Percentiles rank a stretch among this genome's conserved stretches.
Evolutionary conservation across 371 early-diverging fungal species (phyloP).

Genomic region (Massospora cicadina): DNA sequence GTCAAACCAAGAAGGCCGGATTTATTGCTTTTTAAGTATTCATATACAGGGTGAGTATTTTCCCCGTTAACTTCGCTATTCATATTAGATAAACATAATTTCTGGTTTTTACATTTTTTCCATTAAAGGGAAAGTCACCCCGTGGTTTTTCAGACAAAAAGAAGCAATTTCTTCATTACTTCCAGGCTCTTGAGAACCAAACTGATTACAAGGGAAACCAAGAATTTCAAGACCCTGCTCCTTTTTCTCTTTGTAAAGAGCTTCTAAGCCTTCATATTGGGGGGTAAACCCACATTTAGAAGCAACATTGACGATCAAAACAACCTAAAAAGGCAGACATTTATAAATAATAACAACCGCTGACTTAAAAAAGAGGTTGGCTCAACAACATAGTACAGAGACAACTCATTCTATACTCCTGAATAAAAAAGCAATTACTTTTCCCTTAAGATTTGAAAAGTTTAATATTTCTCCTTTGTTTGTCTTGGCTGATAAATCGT

Average conservation of each 20-base stretch:
- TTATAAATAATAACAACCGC: background rate
- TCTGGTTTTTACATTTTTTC: constrained; percentile 32
- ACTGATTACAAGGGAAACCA: constrained; percentile 85
- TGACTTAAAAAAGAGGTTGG: no score
- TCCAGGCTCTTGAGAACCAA: constrained; percentile 53
- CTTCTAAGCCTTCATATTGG: constrained; percentile 68
- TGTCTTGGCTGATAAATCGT: constrained; percentile 2
- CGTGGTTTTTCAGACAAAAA: constrained; percentile 46
- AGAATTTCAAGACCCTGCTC: constrained; percentile 53
- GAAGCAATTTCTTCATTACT: constrained; percentile 37
- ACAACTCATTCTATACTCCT: no score
- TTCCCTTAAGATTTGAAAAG: background rate
- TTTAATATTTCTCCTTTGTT: constrained; percentile 1
- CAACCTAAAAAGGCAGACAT: constrained; percentile 50
- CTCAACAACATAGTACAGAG: no score
- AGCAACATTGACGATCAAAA: constrained; percentile 88
- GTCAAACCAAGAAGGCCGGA: constrained; percentile 15
- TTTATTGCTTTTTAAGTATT: constrained; percentile 44
- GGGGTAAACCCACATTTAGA: constrained; percentile 86
- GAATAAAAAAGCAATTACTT: constrained; percentile 1
- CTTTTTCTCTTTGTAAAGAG: constrained; percentile 59
- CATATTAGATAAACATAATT: background rate
- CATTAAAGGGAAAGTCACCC: constrained; percentile 65
- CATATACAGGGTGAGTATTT: constrained; percentile 49
- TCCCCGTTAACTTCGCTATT: constrained; percentile 59